phyloP scores from a whole-genome alignment of 73 alveolate species.

The Stentor coeruleus region DNA sequence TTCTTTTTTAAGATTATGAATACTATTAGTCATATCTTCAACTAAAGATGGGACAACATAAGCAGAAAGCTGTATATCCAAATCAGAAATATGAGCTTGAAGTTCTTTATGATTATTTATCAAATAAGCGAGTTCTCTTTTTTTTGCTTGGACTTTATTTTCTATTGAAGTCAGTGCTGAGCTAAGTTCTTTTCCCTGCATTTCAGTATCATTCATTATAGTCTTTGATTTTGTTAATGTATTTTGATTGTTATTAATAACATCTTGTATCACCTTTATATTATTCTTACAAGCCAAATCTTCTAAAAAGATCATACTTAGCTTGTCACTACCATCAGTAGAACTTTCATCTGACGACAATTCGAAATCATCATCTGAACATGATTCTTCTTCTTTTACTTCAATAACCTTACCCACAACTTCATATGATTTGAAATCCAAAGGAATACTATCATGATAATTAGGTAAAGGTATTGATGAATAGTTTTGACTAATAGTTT shows the following conservation, averaged over 20 bases:
- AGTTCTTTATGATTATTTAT: background rate
- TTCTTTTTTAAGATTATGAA: background rate
- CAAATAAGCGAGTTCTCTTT: background rate
- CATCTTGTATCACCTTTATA: background rate
- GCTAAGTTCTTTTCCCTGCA: background rate
- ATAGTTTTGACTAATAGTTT: background rate
- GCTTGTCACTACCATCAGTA: background rate
- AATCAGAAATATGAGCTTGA: background rate
- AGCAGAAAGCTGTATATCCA: background rate
- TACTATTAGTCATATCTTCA: background rate
- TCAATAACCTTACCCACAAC: background rate
- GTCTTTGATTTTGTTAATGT: background rate
- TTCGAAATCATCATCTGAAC: background rate
- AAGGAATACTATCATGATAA: slow-evolving; percentile 22
- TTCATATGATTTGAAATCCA: slow-evolving; percentile 8
- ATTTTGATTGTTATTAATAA: background rate
- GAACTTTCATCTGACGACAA: background rate
- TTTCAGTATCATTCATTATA: background rate
- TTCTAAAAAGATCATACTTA: background rate
- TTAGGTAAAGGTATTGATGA: background rate
- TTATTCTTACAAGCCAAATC: slow-evolving; percentile 8
- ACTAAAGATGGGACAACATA: background rate
- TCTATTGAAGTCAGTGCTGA: background rate
- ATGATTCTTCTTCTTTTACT: background rate
- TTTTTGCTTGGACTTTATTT: background rate